Conservation (phyloP, 2,329 filamentous ascomycete species). For the Epichloe sylvatica region DNA sequence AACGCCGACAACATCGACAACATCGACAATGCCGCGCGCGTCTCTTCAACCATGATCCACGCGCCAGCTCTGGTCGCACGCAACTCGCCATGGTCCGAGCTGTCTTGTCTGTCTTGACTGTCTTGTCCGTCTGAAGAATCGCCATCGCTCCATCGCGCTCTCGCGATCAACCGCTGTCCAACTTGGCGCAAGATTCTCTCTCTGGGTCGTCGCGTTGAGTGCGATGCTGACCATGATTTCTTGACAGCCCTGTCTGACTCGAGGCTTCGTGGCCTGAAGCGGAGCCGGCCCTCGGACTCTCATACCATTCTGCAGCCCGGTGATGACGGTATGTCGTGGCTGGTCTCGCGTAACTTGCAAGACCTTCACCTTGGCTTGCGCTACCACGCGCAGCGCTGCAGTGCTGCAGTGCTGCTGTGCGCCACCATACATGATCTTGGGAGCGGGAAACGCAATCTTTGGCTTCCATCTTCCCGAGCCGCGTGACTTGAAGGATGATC, state of each 20-base stretch:
- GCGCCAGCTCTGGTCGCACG: not conserved
- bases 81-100: not conserved
- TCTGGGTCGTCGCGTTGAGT: not conserved
- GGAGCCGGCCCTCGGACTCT: conserved; percentile 60
- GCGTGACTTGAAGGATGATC: conserved; percentile 1
- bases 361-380: conserved; percentile 2
- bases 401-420: conserved; percentile 5
- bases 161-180: not conserved
- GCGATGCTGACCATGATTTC: conserved; percentile 14
- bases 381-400: conserved; percentile 5
- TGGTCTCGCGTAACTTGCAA: conserved; percentile 13
- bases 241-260: conserved; percentile 34
- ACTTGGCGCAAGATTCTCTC: not conserved
- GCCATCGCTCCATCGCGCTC: too few relatives aligned
- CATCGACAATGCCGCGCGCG: not conserved
- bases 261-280: conserved; percentile 58
- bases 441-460: not conserved
- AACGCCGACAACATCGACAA: not conserved
- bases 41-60: not conserved
- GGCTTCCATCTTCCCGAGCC: not conserved
- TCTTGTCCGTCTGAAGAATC: not conserved
- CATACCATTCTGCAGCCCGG: conserved; percentile 40
- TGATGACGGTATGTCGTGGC: conserved; percentile 57
- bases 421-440: conserved; percentile 1
- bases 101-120: not conserved